Evolutionary conservation across 2,329 filamentous ascomycete species (phyloP), one percentile per base, ranked within the genome.

Genomic region (Sporothrix inflata): DNA sequence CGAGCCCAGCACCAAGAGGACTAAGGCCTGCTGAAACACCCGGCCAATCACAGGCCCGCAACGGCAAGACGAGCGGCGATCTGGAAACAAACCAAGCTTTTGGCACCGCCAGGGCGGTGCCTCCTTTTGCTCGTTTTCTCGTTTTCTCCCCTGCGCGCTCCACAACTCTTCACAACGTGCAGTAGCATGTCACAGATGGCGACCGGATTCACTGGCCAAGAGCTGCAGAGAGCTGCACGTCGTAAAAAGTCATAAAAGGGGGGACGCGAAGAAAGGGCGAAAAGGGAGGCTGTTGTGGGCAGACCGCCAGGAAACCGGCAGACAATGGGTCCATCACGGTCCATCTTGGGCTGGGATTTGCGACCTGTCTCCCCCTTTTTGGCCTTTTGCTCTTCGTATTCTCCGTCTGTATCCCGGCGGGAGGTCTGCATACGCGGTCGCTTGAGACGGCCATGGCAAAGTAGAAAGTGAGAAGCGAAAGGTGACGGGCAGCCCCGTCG

Each of bases 41-140:
- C 21, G 66, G 55, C 74, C 74, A 75, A 75, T 75, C 60, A 72
- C 42, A 70, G 51, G n/a, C 14, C 61, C 8, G 19, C n/a, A 65
- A 72, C 11, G n/a, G 34, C 57, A 27, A 21, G 27, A 27, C 27
- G 16, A 38, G 16, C 16, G 51, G 24, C 47, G 47, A 65, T 68
- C 65, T 57, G 27, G 74, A 74, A 74, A 74, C 73, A 74, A 51
- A 40, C 45, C 67, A 51, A 55, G 55, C 60, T 45, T 67, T 66
- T 51, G 27, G 38, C 70, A 45, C 55, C 38, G 55, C 53, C 34
- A 14, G 7, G 42, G 63, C 63, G 24, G 24, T 49, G n/a, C 12
- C 24, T 40, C 38, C 49, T 47, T 19, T 67, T 49, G 24, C n/a
- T 24, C 24, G 21, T 68, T 47, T 47, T 67, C 45, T 53, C 45